These are phyloP conservation scores for Podila epigama DNA, from an alignment of 192 early-diverging fungal genomes.

Conservation along the genomic window DNA sequence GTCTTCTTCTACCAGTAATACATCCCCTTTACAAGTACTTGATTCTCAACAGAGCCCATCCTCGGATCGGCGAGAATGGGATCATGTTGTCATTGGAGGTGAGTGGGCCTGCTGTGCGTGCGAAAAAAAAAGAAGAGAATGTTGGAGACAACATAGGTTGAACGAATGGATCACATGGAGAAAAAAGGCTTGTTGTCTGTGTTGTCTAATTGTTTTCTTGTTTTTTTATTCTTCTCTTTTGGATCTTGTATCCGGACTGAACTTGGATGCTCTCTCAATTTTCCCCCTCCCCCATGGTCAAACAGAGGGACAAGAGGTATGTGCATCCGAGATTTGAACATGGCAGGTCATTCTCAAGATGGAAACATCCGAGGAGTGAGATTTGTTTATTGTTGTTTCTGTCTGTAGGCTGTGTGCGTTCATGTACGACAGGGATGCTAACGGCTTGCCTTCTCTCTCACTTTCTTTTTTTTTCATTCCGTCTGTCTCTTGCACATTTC, in stretches of 20 bases:
- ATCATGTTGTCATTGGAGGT: constrained; percentile 43
- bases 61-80: constrained; percentile 33
- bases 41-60: constrained; percentile 9
- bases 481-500: too few relatives aligned
- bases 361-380: neutral
- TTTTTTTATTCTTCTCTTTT: neutral
- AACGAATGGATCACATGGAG: neutral
- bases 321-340: neutral
- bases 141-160: neutral
- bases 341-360: neutral
- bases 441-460: neutral
- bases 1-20: neutral
- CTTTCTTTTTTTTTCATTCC: neutral
- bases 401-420: too few relatives aligned
- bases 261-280: neutral
- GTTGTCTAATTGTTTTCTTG: neutral
- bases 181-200: neutral
- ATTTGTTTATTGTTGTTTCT: neutral
- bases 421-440: too few relatives aligned
- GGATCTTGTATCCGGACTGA: neutral
- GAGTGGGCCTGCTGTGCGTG: neutral
- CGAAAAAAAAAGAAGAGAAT: neutral
- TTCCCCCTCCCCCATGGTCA: too few relatives aligned
- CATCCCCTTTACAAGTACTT: constrained; percentile 7
- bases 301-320: neutral